phyloP scores from a whole-genome alignment of 352 stramenopile genomes.

The Pythium vanterpoolii region DNA sequence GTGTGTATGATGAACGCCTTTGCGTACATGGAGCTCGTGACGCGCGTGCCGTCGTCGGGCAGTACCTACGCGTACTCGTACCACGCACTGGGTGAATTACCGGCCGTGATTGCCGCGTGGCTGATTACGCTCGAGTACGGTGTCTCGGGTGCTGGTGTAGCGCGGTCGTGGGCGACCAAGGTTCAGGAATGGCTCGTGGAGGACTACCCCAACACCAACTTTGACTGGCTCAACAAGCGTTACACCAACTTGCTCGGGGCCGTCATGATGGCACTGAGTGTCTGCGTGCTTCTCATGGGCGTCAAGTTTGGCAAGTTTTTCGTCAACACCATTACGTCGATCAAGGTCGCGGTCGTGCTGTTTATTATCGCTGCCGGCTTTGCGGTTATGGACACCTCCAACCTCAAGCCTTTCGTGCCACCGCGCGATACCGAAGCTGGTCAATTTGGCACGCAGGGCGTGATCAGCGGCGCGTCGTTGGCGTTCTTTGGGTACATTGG shows the following conservation, averaged over 20 bases:
- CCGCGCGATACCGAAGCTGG: slow-evolving; percentile 22
- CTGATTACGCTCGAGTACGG: slow-evolving; percentile 93
- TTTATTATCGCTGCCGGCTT: slow-evolving; percentile 93
- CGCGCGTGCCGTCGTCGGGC: slow-evolving; percentile 84
- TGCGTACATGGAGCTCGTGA: slow-evolving; percentile 90
- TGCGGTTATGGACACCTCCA: slow-evolving; percentile 66
- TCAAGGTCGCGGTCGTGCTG: slow-evolving; percentile 82
- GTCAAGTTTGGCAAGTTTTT: slow-evolving; percentile 89
- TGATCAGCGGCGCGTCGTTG: slow-evolving; percentile 79
- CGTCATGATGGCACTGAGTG: slow-evolving; percentile 71
- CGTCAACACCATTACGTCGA: slow-evolving; percentile 81
- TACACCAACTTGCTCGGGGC: slow-evolving; percentile 59
- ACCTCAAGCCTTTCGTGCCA: slow-evolving; percentile 85
- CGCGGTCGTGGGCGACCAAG: slow-evolving; percentile 91
- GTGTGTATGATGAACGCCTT: slow-evolving; percentile 81
- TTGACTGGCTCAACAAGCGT: slow-evolving; percentile 54
- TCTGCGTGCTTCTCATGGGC: slow-evolving; percentile 71
- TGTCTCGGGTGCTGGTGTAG: slow-evolving; percentile 87
- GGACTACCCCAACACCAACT: slow-evolving; percentile 37
- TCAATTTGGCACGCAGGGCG: slow-evolving; percentile 42
- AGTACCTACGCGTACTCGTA: slow-evolving; percentile 93
- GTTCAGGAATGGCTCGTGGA: slow-evolving; percentile 63
- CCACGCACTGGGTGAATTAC: slow-evolving; percentile 90
- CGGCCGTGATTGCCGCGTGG: slow-evolving; percentile 86
- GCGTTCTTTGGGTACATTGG: slow-evolving; percentile 94